Evolutionary conservation across 441 rosid species (phyloP), one percentile per base, ranked within the genome.

Genomic region (Codiaeum variegatum): DNA sequence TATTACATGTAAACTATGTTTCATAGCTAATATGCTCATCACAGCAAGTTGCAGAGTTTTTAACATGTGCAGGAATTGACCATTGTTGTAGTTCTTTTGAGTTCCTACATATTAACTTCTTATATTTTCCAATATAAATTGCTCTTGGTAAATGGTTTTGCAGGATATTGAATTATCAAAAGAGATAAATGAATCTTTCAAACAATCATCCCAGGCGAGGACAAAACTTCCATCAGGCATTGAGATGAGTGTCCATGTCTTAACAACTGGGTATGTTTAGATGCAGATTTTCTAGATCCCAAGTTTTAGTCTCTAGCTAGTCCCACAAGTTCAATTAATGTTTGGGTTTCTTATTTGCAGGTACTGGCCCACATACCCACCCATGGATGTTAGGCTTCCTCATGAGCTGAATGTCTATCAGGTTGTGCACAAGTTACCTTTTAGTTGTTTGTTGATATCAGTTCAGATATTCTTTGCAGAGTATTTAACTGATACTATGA

Each of bases 331-430:
- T 74, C 56, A 42, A 61, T 72, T 11, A 65, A 26, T 77, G n/a
- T 69, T 82, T 64, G 44, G 73, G 47, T 82, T 77, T 62, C 44
- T 76, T 70, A 71, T 46, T 62, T 85, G 84, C 84, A 96, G 99
- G 76, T 96, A 91, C 81, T 96, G 99, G 99, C 99, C 99, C 73
- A 96, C 99, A 51, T 96, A 96, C 83, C 97, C 99, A n/a, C 99
- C 97, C 51, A 93, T 96, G 98, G 98, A 89, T 86, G 97, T 96
- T 65, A 91, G 96, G 79, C 98, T 96, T 79, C 99, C 99, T 79
- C 98, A 89, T 78, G 99, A 96, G 78, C 81, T 96, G 75, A 93
- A 93, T 83, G 97, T 96, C 56, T 96, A 96, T 79, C 98, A 96
- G 99, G 99, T 91, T 75, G 77, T 77, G 71, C 56, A 38, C 70